Conservation (phyloP, 2,329 filamentous ascomycete species). For the Periconia digitata region DNA sequence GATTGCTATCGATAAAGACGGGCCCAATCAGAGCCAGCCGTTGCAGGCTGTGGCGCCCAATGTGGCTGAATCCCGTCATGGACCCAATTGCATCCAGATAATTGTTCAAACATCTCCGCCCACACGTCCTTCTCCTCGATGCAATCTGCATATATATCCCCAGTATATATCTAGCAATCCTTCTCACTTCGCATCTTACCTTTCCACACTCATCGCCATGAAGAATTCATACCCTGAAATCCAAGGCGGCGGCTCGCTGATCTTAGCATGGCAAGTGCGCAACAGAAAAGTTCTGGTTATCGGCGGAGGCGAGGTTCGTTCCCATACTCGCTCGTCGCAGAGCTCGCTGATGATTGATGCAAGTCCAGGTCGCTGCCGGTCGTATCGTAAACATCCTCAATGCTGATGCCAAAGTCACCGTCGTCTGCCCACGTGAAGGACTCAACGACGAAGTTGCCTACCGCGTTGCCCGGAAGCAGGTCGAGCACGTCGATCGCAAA, state of each 20-base stretch:
- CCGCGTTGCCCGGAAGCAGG: slow-evolving; percentile 73
- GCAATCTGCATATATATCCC: too few species aligned
- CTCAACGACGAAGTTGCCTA: slow-evolving; percentile 87
- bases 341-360: slow-evolving; percentile 37
- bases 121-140: too few species aligned
- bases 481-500: slow-evolving; percentile 77
- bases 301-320: slow-evolving; percentile 83
- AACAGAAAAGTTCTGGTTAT: slow-evolving; percentile 89
- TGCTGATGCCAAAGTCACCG: slow-evolving; percentile 86
- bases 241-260: slow-evolving; percentile 87
- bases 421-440: slow-evolving; percentile 77
- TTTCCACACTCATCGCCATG: slow-evolving; percentile 42
- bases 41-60: too few species aligned
- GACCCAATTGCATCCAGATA: too few species aligned
- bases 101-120: too few species aligned
- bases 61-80: too few species aligned
- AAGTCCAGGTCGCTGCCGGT: slow-evolving; percentile 81
- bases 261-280: slow-evolving; percentile 93
- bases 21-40: too few species aligned
- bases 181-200: too few species aligned
- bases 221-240: slow-evolving; percentile 70
- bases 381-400: slow-evolving; percentile 93
- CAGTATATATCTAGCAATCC: too few species aligned
- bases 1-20: too few species aligned
- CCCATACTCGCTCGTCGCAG: not conserved